phyloP scores from a whole-genome alignment of 176 grass and related monocot species.

The Aegilops longissima region DNA sequence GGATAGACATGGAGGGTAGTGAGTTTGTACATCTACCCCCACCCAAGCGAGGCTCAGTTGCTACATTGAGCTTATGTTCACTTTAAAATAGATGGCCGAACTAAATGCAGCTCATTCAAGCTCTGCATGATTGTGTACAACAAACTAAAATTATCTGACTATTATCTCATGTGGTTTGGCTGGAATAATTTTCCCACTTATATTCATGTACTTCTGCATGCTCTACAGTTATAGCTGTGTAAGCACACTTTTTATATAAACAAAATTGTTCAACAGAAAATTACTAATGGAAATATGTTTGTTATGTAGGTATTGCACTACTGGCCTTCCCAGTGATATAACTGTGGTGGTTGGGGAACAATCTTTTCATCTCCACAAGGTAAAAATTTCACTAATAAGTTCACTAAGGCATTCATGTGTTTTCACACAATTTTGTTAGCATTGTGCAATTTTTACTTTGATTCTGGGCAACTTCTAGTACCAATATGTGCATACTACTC shows the following conservation, averaged over 20 bases:
- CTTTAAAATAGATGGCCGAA: background rate
- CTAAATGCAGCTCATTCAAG: background rate
- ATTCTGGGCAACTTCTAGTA: background rate
- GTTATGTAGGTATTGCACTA: constrained; percentile 72
- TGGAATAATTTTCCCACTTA: background rate
- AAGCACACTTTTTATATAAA: background rate
- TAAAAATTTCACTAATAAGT: constrained; percentile 30
- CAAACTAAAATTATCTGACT: background rate
- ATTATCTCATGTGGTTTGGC: constrained; percentile 2
- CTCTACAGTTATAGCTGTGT: constrained; percentile 1
- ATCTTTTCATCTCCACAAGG: constrained; percentile 94
- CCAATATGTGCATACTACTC: background rate
- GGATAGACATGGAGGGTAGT: background rate
- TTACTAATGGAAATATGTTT: constrained; percentile 22
- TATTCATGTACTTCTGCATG: background rate
- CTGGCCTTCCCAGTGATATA: constrained; percentile 88
- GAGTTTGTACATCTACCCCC: background rate
- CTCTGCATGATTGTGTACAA: background rate
- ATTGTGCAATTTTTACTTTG: constrained; percentile 16
- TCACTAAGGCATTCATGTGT: constrained; percentile 4
- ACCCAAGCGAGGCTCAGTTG: background rate
- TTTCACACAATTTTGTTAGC: background rate
- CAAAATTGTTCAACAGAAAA: constrained; percentile 13
- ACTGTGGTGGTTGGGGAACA: constrained; percentile 54
- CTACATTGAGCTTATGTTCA: background rate